Evolutionary conservation across 1,284 basidiomycete species (phyloP).

Genomic region (Heterobasidion irregulare): DNA sequence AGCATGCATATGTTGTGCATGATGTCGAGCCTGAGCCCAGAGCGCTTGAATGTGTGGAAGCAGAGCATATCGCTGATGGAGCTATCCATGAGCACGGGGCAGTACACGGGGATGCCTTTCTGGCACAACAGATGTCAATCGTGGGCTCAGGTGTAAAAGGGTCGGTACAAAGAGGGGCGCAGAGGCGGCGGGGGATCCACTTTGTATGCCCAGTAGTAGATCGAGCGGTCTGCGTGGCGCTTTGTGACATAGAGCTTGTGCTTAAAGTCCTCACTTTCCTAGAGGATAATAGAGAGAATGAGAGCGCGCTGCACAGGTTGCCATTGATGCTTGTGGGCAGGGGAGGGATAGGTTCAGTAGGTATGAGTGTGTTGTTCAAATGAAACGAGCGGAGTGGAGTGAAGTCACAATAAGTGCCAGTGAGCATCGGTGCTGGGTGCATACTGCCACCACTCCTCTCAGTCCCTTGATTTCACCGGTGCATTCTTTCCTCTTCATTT

Average conservation of each 20-base stretch:
- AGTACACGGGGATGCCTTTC: conserved; percentile 99
- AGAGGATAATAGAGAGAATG: neutral
- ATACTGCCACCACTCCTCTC: too few relatives aligned
- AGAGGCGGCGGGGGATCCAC: conserved; percentile 38
- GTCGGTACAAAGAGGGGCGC: conserved; percentile 10
- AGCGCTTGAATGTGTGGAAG: conserved; percentile 93
- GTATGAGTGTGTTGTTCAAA: too few relatives aligned
- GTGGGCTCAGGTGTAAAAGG: conserved; percentile 18
- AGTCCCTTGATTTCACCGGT: too few relatives aligned
- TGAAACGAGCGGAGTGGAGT: too few relatives aligned
- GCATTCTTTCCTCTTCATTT: too few relatives aligned
- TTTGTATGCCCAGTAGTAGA: conserved; percentile 99
- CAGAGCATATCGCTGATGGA: conserved; percentile 99
- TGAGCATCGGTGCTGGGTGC: too few relatives aligned
- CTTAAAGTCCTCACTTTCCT: neutral
- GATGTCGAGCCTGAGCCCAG: conserved; percentile 88
- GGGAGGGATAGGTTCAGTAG: too few relatives aligned
- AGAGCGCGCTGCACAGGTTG: neutral
- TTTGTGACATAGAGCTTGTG: too few relatives aligned
- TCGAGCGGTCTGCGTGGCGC: conserved; percentile 46
- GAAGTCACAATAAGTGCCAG: too few relatives aligned
- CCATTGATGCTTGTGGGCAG: too few relatives aligned
- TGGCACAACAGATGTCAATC: conserved; percentile 24
- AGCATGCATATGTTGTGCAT: conserved; percentile 90
- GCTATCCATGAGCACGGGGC: conserved; percentile 96